Evolutionary conservation across 495 filamentous ascomycete genomes (phyloP), one percentile per base, ranked within the genome.

Genomic region (Hypoxylon lienhwacheense): DNA sequence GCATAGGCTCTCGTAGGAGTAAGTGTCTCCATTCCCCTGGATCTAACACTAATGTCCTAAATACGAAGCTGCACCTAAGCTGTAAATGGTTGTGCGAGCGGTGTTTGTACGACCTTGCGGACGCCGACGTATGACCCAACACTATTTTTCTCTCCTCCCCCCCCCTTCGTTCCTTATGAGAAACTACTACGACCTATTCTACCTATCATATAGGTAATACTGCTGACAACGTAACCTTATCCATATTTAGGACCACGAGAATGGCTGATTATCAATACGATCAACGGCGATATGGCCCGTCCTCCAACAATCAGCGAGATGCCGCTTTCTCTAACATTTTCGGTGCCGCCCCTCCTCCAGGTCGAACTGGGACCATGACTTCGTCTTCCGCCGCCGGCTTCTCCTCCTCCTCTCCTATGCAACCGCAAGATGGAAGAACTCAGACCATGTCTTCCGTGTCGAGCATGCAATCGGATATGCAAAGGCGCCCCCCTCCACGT

Each of bases 281-380:
- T 77, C 87, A 73, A 45, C 76, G 74, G 59, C 76, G 82, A 53
- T 87, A 89, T 70, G 86, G 83, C 54, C 80, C 84, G 66, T 72
- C 87, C 25, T 82, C 86, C 40, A 81, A 82, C 66, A 78, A 81
- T 63, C 89, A 95, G 71, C 85, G 93, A 73, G 92, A 98, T 80
- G 90, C 89, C 63, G 93, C 91, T 25, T 98, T 95, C 71, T 89
- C 88, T 47, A 89, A 91, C 73, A 99, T 99, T 61, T 99, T 99
- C 65, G 93, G 93, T 55, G 83, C 84, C 64, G 82, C 88, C 40
- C 89, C 88, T 37, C 89, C 88, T 28, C 88, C 88, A 35, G 92
- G 93, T 43, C 85, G 90, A 57, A 91, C 90, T 35, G 89, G 90
- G 51, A 91, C 88, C 4, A 90, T 91, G 87, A 88, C 81, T 46